Conservation (phyloP, 805 yeast species). For the Nakazawaea populi region DNA sequence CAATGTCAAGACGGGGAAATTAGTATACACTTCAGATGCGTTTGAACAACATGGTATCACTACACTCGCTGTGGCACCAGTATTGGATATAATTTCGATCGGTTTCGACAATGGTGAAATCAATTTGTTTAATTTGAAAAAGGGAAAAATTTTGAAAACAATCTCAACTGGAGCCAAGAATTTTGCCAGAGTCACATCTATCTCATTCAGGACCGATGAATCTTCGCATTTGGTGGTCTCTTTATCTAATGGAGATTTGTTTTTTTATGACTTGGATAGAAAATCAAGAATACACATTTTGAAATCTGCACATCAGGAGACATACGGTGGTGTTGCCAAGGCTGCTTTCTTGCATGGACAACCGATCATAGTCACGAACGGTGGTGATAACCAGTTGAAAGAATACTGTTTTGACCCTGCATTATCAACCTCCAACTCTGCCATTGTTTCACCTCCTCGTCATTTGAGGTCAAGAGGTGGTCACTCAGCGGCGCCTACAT, state of each 20-base stretch:
- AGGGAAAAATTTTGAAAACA: conserved; percentile 52
- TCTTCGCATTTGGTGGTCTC: conserved; percentile 78
- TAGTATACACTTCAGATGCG: conserved; percentile 44
- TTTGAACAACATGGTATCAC: conserved; percentile 51
- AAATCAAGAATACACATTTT: conserved; percentile 71
- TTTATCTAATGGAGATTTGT: conserved; percentile 72
- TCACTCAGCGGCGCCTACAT: conserved; percentile 86
- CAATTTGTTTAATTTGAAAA: conserved; percentile 59
- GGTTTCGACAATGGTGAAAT: conserved; percentile 70
- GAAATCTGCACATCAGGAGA: conserved; percentile 65
- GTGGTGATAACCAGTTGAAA: conserved; percentile 84
- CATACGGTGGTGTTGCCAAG: conserved; percentile 70
- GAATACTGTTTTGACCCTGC: conserved; percentile 95
- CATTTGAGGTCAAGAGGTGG: conserved; percentile 93
- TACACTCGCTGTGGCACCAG: conserved; percentile 80
- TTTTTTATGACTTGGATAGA: conserved; percentile 75
- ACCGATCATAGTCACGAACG: conserved; percentile 82
- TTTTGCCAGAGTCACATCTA: conserved; percentile 39
- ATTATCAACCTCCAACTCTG: conserved; percentile 53
- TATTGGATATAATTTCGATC: conserved; percentile 72
- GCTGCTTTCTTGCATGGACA: conserved; percentile 83
- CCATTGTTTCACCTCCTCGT: conserved; percentile 84
- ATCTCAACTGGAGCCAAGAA: conserved; percentile 33
- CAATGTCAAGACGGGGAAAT: conserved; percentile 75
- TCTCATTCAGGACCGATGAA: conserved; percentile 92